Conservation (phyloP, 495 filamentous ascomycete species). For the Evansstolkia leycettana region DNA sequence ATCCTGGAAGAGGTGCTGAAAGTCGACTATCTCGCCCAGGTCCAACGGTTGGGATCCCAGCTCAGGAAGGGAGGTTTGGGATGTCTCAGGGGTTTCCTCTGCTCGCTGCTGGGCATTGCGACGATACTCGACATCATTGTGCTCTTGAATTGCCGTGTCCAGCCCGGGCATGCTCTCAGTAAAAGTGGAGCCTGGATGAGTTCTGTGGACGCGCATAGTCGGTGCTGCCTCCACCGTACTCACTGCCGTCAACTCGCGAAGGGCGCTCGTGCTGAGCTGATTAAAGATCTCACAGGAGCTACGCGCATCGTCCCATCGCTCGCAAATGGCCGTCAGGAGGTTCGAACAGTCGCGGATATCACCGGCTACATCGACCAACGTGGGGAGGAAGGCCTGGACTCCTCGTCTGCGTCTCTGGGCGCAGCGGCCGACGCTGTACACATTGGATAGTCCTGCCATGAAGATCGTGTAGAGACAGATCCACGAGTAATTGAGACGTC, state of each 20-base stretch:
- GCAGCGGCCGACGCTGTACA: conserved; percentile 2
- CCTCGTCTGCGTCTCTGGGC: conserved; percentile 2
- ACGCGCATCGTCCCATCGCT: conserved; percentile 2
- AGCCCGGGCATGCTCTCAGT: too few relatives aligned
- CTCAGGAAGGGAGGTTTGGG: too few relatives aligned
- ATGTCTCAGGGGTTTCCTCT: too few relatives aligned
- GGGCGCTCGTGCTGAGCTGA: conserved; percentile 1
- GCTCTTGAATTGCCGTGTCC: too few relatives aligned
- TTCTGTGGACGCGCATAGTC: too few relatives aligned
- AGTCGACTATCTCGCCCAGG: too few relatives aligned
- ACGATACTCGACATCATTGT: too few relatives aligned
- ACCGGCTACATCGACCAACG: not conserved
- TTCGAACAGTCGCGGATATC: conserved; percentile 3
- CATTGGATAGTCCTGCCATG: conserved; percentile 1
- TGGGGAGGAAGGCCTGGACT: not conserved
- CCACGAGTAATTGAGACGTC: conserved; percentile 4
- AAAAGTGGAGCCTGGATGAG: too few relatives aligned
- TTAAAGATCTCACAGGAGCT: conserved; percentile 1
- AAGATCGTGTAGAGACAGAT: conserved; percentile 3
- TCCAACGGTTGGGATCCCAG: too few relatives aligned
- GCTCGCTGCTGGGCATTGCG: too few relatives aligned
- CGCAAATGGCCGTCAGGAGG: conserved; percentile 3
- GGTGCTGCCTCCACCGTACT: too few relatives aligned
- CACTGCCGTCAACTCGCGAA: not conserved
- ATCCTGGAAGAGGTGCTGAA: too few relatives aligned